These are phyloP conservation scores for Alternaria atra DNA, from an alignment of 2,329 filamentous ascomycete genomes.

Conservation along the genomic window DNA sequence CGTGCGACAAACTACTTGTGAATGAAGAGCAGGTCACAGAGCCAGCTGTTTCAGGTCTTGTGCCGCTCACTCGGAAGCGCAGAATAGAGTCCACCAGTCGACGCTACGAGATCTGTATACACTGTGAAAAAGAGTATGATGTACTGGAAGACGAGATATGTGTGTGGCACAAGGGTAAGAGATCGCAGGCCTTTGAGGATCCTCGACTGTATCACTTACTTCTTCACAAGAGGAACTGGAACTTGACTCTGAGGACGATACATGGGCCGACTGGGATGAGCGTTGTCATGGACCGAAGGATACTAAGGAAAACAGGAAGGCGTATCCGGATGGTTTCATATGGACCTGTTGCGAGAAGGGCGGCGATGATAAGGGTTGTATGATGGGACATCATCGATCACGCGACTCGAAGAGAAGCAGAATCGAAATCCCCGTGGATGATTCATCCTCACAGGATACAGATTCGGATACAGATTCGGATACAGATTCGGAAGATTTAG, in stretches of 20 bases:
- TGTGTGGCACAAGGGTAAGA: neutral
- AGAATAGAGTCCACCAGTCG: neutral
- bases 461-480: neutral
- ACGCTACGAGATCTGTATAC: neutral
- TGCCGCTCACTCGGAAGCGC: neutral
- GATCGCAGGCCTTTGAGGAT: too few species aligned
- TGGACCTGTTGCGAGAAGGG: neutral
- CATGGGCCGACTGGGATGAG: neutral
- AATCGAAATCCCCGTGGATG: neutral
- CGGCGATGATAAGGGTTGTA: neutral
- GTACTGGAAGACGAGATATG: neutral
- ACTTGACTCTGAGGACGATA: neutral
- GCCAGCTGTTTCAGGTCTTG: neutral
- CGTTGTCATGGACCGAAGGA: neutral
- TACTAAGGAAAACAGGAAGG: neutral
- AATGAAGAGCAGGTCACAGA: neutral
- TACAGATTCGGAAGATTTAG: too few species aligned
- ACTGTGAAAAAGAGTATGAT: neutral
- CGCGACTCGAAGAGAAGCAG: neutral
- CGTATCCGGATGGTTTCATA: neutral
- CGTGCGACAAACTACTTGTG: neutral
- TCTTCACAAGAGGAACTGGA: too few species aligned
- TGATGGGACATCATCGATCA: neutral
- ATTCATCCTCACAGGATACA: neutral
- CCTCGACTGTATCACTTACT: too few species aligned